Base-by-base conservation (phyloP, 2,329 filamentous ascomycete species). In the Raffaelea ambrosiae region DNA sequence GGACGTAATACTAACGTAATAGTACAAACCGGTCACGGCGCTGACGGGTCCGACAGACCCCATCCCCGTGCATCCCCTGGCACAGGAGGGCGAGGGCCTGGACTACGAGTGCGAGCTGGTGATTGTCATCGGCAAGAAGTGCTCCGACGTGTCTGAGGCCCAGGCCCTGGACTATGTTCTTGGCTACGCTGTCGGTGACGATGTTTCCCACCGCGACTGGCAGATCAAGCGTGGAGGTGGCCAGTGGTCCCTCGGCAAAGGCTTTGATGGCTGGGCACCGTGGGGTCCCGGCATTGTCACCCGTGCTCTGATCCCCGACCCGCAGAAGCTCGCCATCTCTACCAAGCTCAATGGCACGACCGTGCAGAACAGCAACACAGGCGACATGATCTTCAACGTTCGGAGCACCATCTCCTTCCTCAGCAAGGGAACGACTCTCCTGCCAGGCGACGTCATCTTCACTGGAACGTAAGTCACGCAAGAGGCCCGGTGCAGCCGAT, bases 71-170 rank as follows among this genome's bases (percentile, higher is more conserved):
- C 77, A 80, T 20, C 58, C 65, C 3, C 67, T 85, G 51, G 84
- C 83, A 0, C 85, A 88, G 63, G 72, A 82, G 51, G 71, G 71
- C 43, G 67, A 69, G n/a, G 81, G 81, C 0, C 66, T 88, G 18
- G 86, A 90, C 65, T 90, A 90, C 63, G 86, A 91, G 66, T 87
- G 84, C 61, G 86, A 91, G 66, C 73, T 91, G 7, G 83, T 88
- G 14, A 72, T 80, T 35, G 70, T 90, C 9, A 87, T 90, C 53
- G 83, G 84, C 21, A 83, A 81, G 63, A 68, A 75, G 51, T 83
- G 80, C 51, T 65, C 69, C 40, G 74, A 88, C 59, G 80, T 90
- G 13, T 63, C 78, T 1, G 82, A 86, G 64, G 69, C 70, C 2
- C 64, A 77, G 20, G 86, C 86, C 0, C 67, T 89, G n/a, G 68